These are phyloP conservation scores for Cochlearia excelsa DNA, from an alignment of 345 rosid genomes.

Conservation along the genomic window DNA sequence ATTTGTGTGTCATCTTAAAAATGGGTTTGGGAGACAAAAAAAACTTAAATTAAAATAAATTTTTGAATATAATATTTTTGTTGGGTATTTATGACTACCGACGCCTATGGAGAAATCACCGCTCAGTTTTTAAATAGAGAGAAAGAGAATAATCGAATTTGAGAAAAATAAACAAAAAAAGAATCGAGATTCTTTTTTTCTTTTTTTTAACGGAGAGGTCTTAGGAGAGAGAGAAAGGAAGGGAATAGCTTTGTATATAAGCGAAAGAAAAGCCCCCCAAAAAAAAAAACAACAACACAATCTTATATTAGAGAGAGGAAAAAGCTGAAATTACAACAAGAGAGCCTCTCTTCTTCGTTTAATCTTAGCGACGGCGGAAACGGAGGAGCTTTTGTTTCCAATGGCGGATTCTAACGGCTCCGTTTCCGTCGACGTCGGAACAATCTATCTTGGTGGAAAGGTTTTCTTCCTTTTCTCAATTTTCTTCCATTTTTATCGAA, in stretches of 20 bases:
- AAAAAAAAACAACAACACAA: constrained; percentile 17
- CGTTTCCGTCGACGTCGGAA: constrained; percentile 65
- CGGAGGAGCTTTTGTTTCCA: constrained; percentile 47
- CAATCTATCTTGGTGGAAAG: constrained; percentile 90
- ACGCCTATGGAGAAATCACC: constrained; percentile 37
- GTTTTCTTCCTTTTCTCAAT: constrained; percentile 30
- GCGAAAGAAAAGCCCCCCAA: constrained; percentile 3
- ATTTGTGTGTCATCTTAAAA: no score
- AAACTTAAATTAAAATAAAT: no score
- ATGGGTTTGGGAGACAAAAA: no score
- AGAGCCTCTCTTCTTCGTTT: constrained; percentile 7
- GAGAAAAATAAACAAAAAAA: background rate
- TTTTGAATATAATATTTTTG: no score
- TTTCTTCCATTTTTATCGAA: background rate
- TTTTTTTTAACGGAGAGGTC: constrained; percentile 24
- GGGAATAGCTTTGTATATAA: constrained; percentile 36
- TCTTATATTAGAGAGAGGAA: constrained; percentile 9
- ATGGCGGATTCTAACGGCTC: constrained; percentile 60
- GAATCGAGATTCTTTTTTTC: constrained; percentile 27
- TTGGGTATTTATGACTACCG: constrained; percentile 20
- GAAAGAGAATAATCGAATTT: constrained; percentile 12
- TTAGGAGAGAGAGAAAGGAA: constrained; percentile 5
- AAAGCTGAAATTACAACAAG: background rate
- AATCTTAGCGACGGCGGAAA: constrained; percentile 23
- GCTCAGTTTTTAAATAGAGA: constrained; percentile 18